Conservation (phyloP, 805 yeast genomes). For the Kodamaea hsintzibuensis region DNA sequence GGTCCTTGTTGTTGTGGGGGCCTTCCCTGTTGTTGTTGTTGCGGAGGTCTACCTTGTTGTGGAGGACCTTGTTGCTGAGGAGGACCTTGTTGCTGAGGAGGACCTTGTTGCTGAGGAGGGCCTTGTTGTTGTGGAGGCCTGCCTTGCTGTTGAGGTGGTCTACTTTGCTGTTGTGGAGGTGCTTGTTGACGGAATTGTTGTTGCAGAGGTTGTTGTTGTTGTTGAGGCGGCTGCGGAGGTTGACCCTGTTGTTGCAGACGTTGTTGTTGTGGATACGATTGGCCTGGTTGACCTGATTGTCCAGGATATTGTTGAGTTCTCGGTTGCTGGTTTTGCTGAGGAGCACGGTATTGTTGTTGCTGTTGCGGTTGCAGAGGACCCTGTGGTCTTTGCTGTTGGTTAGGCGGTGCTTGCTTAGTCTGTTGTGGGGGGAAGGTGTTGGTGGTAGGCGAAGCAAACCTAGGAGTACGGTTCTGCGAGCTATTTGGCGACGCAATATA, state of each 20-base stretch:
- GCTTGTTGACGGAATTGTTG: conserved; percentile 11
- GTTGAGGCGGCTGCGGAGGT: conserved; percentile 8
- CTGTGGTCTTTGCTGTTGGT: conserved; percentile 4
- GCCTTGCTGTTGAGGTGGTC: not conserved
- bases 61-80: not conserved
- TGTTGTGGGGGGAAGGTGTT: conserved; percentile 6
- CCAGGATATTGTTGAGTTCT: not conserved
- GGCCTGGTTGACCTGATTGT: not conserved
- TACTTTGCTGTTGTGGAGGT: not conserved
- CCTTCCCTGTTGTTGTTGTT: not conserved
- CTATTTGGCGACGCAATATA: conserved; percentile 34
- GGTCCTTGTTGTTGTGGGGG: not conserved
- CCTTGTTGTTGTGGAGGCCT: not conserved
- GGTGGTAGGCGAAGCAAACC: conserved; percentile 2
- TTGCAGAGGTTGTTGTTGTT: conserved; percentile 8
- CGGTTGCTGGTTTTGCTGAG: conserved; percentile 8
- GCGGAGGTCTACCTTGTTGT: conserved; percentile 1
- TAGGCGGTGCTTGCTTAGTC: conserved; percentile 14
- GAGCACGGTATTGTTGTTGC: not conserved
- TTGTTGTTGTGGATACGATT: conserved; percentile 14
- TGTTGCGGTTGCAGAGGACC: conserved; percentile 5
- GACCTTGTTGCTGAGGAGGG: not conserved
- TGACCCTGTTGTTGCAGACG: conserved; percentile 14
- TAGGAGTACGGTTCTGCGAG: conserved; percentile 25
- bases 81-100: conserved; percentile 3